Conservation (phyloP, 2,329 filamentous ascomycete species). For the Ophiostoma australiae region DNA sequence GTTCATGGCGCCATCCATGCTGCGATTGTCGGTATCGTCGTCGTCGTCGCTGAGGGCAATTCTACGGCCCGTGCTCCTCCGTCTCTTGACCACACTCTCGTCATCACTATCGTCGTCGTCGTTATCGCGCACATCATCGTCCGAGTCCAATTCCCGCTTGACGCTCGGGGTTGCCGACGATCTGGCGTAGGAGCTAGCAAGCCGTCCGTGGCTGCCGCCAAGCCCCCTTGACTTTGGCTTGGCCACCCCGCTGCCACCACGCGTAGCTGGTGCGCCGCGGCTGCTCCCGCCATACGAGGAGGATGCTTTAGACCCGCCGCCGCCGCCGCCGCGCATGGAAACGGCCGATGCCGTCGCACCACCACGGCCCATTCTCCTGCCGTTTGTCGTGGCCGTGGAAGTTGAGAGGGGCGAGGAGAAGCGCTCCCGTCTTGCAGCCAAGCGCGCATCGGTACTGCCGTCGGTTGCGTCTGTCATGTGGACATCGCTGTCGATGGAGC, state of each 20-base stretch:
- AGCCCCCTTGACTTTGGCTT: conserved; percentile 10
- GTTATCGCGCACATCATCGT: conserved; percentile 11
- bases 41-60: conserved; percentile 24
- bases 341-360: not conserved
- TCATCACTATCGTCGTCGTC: not conserved
- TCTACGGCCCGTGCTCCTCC: not conserved
- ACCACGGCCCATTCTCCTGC: not conserved
- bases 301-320: not conserved
- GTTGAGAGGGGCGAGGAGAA: conserved; percentile 20
- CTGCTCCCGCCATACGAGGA: conserved; percentile 10
- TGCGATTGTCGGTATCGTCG: conserved; percentile 26
- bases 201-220: not conserved
- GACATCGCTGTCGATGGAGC: conserved; percentile 22
- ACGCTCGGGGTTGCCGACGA: conserved; percentile 20
- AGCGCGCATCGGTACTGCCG: conserved; percentile 11
- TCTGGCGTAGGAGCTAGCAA: not conserved
- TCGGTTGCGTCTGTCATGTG: conserved; percentile 26
- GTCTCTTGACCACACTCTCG: conserved; percentile 23
- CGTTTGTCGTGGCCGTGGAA: conserved; percentile 14
- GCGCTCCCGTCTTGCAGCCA: conserved; percentile 2
- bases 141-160: conserved; percentile 16
- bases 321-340: not conserved
- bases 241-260: conserved; percentile 4
- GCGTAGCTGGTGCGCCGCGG: not conserved
- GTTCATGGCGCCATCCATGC: conserved; percentile 35